These are phyloP conservation scores for Corymbia citriodora DNA, from an alignment of 441 rosid species.

Conservation along the genomic window DNA sequence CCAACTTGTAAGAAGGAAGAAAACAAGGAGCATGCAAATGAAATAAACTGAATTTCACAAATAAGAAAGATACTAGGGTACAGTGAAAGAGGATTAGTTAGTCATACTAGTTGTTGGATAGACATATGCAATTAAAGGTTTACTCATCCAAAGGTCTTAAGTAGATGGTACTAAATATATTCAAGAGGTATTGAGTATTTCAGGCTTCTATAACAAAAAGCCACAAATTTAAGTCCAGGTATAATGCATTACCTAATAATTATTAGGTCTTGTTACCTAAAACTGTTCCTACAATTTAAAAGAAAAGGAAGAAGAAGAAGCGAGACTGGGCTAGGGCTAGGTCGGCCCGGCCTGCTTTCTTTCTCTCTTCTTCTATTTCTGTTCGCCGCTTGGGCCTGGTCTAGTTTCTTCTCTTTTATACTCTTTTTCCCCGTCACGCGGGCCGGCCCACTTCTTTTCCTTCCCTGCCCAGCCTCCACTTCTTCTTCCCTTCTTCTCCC, in stretches of 20 bases:
- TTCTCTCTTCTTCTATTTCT: too few relatives aligned
- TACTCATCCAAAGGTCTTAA: background rate
- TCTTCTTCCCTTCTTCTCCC: too few relatives aligned
- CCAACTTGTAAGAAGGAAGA: background rate
- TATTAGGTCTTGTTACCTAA: background rate
- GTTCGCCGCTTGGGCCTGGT: too few relatives aligned
- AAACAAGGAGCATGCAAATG: background rate
- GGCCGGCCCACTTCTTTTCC: too few relatives aligned
- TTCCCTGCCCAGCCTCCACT: too few relatives aligned
- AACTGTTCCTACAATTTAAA: background rate
- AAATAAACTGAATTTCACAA: background rate
- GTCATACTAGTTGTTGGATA: background rate
- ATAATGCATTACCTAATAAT: background rate
- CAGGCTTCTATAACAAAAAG: background rate
- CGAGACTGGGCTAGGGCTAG: too few relatives aligned
- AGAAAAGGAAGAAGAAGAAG: too few relatives aligned
- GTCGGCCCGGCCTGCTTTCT: too few relatives aligned
- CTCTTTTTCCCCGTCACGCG: too few relatives aligned
- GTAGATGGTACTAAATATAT: background rate
- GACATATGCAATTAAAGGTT: background rate
- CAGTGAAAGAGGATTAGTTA: background rate
- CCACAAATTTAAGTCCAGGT: background rate
- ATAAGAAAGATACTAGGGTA: background rate
- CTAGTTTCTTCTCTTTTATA: too few relatives aligned
- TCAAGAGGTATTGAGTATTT: background rate